Base-by-base conservation (phyloP, 2,329 filamentous ascomycete genomes). In the Calcarisporium arbuscula region DNA sequence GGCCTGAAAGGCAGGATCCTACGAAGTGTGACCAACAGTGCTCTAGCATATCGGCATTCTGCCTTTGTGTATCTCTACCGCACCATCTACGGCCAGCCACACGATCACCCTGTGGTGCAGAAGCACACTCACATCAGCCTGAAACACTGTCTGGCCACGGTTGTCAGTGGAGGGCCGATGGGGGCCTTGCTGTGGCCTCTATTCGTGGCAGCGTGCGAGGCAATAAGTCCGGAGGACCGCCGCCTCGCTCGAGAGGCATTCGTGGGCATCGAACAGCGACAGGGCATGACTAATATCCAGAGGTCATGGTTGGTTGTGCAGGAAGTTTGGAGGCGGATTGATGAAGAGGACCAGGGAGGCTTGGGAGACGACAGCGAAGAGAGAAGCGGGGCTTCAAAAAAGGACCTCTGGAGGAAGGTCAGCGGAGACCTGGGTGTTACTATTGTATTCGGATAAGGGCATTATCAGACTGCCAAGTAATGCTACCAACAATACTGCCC, bases 241-340 rank as follows among this genome's bases (percentile, higher is more conserved):
- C 60, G 59, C 6, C 54, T 74, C 14, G 73, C 76, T 5, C 53
- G 62, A 18, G 58, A 60, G 35, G 61, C 72, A 0, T 80, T 81
- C 46, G 51, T 55, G 5, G 69, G 68, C 5, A 62, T 78, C 8
- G 68, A 72, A 38, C 64, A 60, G 34, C 58, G 75, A 14, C 78
- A 81, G 51, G 76, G 77, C 15, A 81, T 81, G 77, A 68, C 67
- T 14, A 82, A 82, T 46, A 80, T 82, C 38, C 67, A 67, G 41
- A 64, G 74, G 40, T 71, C 75, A 4, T 78, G 75, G 72, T 64
- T 64, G 10, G 72, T 82, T 22, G 68, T 78, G 4, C 64, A 72
- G 44, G 76, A 80, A 50, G 70, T 82, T 8, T 82, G 77, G 74
- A 63, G 62, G 36, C 60, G 74, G 36, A 65, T 65, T 1, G 51